Conservation (phyloP, 164 flowering plant genomes). For the Brasenia schreberi region DNA sequence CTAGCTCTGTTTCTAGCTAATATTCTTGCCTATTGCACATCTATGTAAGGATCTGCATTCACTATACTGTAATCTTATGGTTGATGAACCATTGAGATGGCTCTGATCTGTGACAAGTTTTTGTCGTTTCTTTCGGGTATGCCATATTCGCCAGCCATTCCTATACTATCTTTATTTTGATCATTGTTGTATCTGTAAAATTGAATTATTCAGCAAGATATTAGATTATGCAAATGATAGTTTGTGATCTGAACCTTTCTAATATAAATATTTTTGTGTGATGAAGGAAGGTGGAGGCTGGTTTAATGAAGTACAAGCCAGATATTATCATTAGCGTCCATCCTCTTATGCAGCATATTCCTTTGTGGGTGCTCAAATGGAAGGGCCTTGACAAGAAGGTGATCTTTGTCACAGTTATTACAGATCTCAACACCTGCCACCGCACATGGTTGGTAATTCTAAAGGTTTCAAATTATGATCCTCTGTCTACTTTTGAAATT, state of each 20-base stretch:
- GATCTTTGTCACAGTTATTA: constrained; percentile 82
- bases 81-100: background rate
- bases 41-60: background rate
- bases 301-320: constrained; percentile 95
- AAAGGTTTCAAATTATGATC: background rate
- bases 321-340: constrained; percentile 95
- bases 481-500: background rate
- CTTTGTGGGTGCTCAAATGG: constrained; percentile 93
- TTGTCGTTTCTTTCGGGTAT: background rate
- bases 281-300: constrained; percentile 88
- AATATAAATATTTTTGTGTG: constrained; percentile 2
- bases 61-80: no score
- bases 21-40: background rate
- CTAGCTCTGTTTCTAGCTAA: background rate
- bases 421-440: constrained; percentile 89
- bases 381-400: constrained; percentile 86
- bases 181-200: no score
- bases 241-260: constrained; percentile 1
- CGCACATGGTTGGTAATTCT: constrained; percentile 65
- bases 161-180: no score
- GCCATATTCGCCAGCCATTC: no score
- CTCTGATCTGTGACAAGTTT: background rate
- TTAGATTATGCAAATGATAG: no score
- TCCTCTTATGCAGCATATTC: constrained; percentile 97
- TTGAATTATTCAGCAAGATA: no score